Conservation (phyloP, 345 rosid species). For the Barbarea vulgaris region DNA sequence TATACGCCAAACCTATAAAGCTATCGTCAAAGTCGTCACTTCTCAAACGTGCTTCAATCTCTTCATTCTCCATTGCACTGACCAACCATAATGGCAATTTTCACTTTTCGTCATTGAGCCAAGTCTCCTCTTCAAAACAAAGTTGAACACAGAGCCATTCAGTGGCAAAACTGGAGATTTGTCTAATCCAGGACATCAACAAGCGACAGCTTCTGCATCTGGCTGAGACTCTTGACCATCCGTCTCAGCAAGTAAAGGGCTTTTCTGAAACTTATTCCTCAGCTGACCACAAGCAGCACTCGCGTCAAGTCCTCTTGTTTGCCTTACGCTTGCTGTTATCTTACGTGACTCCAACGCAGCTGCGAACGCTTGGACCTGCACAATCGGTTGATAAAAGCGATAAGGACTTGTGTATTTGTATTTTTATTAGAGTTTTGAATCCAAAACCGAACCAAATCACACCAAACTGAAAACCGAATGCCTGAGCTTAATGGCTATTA, state of each 20-base stretch:
- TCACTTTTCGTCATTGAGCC: background rate
- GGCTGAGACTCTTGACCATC: constrained; percentile 49
- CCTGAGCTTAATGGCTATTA: background rate
- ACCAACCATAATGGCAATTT: constrained; percentile 2
- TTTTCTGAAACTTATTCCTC: constrained; percentile 90
- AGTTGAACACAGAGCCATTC: background rate
- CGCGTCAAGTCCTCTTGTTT: constrained; percentile 91
- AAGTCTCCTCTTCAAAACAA: constrained; percentile 15
- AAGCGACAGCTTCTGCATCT: constrained; percentile 50
- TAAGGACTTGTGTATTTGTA: background rate
- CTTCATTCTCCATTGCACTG: constrained; percentile 18
- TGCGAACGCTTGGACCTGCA: constrained; percentile 72
- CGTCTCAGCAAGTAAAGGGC: constrained; percentile 52
- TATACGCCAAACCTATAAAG: constrained; percentile 23
- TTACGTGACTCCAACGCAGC: constrained; percentile 72
- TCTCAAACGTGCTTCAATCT: constrained; percentile 20
- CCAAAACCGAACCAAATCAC: background rate
- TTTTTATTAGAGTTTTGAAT: background rate
- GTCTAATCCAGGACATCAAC: constrained; percentile 31
- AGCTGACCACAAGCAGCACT: constrained; percentile 99
- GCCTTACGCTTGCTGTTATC: constrained; percentile 74
- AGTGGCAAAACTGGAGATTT: constrained; percentile 5
- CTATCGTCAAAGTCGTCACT: background rate
- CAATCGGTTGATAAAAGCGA: constrained; percentile 12
- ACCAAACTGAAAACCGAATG: background rate